Percentiles rank a stretch among this genome's conserved stretches.
Evolutionary conservation across 768 basidiomycete species (phyloP).

Genomic region (Holtermannia corniformis): DNA sequence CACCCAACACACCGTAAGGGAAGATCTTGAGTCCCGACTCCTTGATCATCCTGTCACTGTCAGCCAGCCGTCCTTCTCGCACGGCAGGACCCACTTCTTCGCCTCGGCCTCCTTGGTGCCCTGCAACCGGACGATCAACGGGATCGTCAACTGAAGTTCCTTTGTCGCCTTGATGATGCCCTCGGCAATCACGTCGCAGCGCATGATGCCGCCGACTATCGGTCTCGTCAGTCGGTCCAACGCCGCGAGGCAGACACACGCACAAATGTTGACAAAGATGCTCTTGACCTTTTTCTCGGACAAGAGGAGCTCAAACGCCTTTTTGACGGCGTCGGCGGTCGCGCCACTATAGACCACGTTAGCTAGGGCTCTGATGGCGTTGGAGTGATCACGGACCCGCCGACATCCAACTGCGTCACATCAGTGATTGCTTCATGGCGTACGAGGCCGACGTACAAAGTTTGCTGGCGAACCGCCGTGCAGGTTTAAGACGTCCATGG

Average conservation of each 20-base stretch:
- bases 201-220: constrained; percentile 72
- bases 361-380: not conserved
- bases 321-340: constrained; percentile 99
- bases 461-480: constrained; percentile 95
- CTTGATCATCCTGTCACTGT: constrained; percentile 94
- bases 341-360: constrained; percentile 53
- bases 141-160: constrained; percentile 74
- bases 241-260: too few relatives aligned
- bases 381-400: constrained; percentile 54
- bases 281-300: constrained; percentile 87
- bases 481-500: constrained; percentile 96
- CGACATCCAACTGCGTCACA: constrained; percentile 62
- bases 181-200: constrained; percentile 61
- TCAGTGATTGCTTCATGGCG: not conserved
- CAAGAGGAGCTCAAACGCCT: constrained; percentile 92
- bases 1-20: constrained; percentile 50
- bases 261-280: constrained; percentile 81
- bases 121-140: constrained; percentile 86
- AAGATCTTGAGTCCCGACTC: constrained; percentile 87
- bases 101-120: constrained; percentile 95
- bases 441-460: constrained; percentile 47
- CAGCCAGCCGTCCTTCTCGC: constrained; percentile 3
- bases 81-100: constrained; percentile 60
- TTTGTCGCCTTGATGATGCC: constrained; percentile 97
- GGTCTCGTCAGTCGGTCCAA: not conserved